Conservation (phyloP, 345 rosid species). For the Eucalyptus caleyi region DNA sequence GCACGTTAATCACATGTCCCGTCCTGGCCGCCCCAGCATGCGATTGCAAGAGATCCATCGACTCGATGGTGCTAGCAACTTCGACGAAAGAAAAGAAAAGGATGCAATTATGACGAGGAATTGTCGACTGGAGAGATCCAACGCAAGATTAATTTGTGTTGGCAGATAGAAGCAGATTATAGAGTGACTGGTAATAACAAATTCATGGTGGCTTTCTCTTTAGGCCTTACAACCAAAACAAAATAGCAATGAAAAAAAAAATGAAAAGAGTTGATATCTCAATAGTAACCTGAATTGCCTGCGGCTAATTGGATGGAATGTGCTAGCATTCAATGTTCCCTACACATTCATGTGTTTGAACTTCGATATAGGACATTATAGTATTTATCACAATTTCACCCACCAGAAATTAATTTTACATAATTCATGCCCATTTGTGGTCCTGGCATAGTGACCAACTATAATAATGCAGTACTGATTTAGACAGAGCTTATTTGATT, state of each 20-base stretch:
- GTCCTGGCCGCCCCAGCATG: not conserved
- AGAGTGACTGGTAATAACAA: too few species aligned
- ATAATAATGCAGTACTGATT: not conserved
- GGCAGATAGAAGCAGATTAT: too few species aligned
- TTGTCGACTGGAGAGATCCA: too few species aligned
- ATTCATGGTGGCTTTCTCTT: too few species aligned
- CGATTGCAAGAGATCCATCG: not conserved
- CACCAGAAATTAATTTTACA: not conserved
- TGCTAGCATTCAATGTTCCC: not conserved
- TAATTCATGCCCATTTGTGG: not conserved
- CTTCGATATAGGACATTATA: not conserved
- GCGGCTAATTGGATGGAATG: not conserved
- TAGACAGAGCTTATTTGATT: not conserved
- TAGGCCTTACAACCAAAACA: too few species aligned
- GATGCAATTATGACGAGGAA: not conserved
- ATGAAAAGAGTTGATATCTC: not conserved
- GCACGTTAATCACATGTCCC: not conserved
- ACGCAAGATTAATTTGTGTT: too few species aligned
- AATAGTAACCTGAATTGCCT: not conserved
- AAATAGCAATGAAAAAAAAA: too few species aligned
- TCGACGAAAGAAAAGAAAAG: not conserved
- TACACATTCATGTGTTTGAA: not conserved
- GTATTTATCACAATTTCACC: not conserved
- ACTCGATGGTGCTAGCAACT: not conserved
- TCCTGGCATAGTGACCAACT: not conserved